Percentiles rank a stretch among this genome's conserved stretches.
phyloP scores from a whole-genome alignment of 768 basidiomycete species.

The Gloeostereum incarnatum region DNA sequence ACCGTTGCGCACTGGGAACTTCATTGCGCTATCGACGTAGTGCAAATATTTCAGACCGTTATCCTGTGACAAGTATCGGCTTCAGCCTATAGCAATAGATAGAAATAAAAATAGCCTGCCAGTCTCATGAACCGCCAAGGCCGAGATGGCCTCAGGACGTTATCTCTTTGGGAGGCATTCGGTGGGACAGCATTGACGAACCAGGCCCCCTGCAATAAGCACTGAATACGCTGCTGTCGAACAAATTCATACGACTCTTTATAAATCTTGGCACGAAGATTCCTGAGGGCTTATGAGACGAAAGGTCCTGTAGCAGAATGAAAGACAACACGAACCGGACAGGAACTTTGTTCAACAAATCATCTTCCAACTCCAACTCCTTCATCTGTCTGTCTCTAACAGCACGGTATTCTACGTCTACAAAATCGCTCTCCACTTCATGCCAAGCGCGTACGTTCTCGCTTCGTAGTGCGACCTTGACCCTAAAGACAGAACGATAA shows the following conservation, averaged over 20 bases:
- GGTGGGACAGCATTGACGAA: conserved; percentile 73
- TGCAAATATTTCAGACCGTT: conserved; percentile 73
- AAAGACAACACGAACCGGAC: conserved; percentile 50
- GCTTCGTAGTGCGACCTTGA: conserved; percentile 65
- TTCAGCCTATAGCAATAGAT: conserved; percentile 2
- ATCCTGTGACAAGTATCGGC: conserved; percentile 44
- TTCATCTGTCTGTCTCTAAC: conserved; percentile 86
- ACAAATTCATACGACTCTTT: conserved; percentile 90
- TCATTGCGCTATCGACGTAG: conserved; percentile 73
- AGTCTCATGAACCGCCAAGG: conserved; percentile 87
- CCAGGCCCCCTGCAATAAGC: conserved; percentile 86
- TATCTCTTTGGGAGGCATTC: conserved; percentile 36
- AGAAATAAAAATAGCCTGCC: conserved; percentile 28
- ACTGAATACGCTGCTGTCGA: conserved; percentile 80
- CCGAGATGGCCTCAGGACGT: conserved; percentile 44
- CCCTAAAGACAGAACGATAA: conserved; percentile 37
- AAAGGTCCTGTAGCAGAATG: conserved; percentile 2
- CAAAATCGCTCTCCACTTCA: conserved; percentile 73
- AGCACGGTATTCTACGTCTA: conserved; percentile 76
- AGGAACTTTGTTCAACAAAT: conserved; percentile 76
- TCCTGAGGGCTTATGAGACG: conserved; percentile 31
- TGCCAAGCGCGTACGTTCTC: conserved; percentile 78
- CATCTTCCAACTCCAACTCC: conserved; percentile 83
- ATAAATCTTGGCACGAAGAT: conserved; percentile 76
- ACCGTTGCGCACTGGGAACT: conserved; percentile 71